phyloP scores from a whole-genome alignment of 2,329 filamentous ascomycete species.

The Knoxdaviesia proteae region DNA sequence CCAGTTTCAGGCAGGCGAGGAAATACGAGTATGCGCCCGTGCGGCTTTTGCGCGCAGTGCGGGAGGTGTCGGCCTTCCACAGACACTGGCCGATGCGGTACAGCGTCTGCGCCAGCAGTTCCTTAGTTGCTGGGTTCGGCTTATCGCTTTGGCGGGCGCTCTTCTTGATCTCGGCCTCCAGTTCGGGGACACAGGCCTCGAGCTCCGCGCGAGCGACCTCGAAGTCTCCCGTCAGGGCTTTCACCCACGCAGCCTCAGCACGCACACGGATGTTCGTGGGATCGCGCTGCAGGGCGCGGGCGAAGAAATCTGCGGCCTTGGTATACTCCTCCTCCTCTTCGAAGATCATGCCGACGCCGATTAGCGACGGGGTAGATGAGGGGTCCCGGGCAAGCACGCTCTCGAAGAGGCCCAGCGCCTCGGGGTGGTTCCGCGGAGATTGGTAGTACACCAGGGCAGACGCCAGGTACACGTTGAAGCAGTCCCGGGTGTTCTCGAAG shows the following conservation, averaged over 20 bases:
- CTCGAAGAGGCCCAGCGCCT: constrained; percentile 75
- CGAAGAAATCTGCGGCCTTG: constrained; percentile 62
- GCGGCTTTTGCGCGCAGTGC: constrained; percentile 55
- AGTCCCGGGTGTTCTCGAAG: constrained; percentile 51
- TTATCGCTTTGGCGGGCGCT: constrained; percentile 18
- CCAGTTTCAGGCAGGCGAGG: constrained; percentile 62
- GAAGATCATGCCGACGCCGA: constrained; percentile 77
- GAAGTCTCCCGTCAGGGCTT: constrained; percentile 62
- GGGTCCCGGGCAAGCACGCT: constrained; percentile 56
- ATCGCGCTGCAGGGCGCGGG: constrained; percentile 54
- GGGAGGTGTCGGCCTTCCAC: constrained; percentile 65
- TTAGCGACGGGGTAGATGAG: constrained; percentile 58
- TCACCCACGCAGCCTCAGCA: constrained; percentile 83
- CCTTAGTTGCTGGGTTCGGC: constrained; percentile 18
- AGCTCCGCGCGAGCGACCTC: constrained; percentile 46
- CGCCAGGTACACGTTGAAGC: constrained; percentile 55
- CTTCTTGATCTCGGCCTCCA: constrained; percentile 42
- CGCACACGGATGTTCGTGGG: constrained; percentile 55
- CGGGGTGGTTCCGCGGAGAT: constrained; percentile 69
- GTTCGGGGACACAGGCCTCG: constrained; percentile 42
- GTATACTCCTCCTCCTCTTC: constrained; percentile 83
- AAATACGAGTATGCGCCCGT: constrained; percentile 70
- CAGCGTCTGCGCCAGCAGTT: constrained; percentile 66
- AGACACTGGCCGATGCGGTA: constrained; percentile 74
- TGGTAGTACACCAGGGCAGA: constrained; percentile 85